Evolutionary conservation across 2,329 filamentous ascomycete species (phyloP).

Genomic region (Claviceps capensis): DNA sequence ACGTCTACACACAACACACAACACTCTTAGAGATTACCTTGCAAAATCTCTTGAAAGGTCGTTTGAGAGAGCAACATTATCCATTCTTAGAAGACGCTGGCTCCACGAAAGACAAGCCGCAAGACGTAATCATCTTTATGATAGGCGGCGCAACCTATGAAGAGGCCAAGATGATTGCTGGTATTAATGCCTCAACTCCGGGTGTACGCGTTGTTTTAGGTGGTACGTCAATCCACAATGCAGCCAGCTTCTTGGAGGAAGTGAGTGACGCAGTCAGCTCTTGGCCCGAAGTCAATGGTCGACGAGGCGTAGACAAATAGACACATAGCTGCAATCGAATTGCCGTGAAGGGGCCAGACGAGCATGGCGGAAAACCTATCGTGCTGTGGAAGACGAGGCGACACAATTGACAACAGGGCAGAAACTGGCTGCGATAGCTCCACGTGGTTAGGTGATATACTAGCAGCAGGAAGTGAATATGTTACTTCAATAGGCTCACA

Average conservation of each 20-base stretch:
- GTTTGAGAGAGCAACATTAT: slow-evolving; percentile 73
- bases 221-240: slow-evolving; percentile 80
- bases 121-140: slow-evolving; percentile 92
- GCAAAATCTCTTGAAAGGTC: slow-evolving; percentile 86
- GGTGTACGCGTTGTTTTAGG: slow-evolving; percentile 82
- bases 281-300: slow-evolving; percentile 56
- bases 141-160: slow-evolving; percentile 90
- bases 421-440: too few relatives aligned
- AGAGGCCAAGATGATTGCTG: slow-evolving; percentile 91
- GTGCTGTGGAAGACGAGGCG: too few relatives aligned
- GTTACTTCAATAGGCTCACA: too few relatives aligned
- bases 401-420: too few relatives aligned
- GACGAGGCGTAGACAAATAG: slow-evolving; percentile 9
- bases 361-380: too few relatives aligned
- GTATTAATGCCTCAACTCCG: slow-evolving; percentile 81
- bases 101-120: slow-evolving; percentile 83
- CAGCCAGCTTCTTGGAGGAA: slow-evolving; percentile 75
- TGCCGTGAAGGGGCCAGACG: too few relatives aligned
- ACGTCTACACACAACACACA: slow-evolving; percentile 96
- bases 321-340: neutral
- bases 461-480: too few relatives aligned
- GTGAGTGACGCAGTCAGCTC: slow-evolving; percentile 75
- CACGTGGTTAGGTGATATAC: too few relatives aligned
- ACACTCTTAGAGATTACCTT: slow-evolving; percentile 76
- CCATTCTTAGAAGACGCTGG: slow-evolving; percentile 86